Base-by-base conservation (phyloP, 1,284 basidiomycete species). In the Naganishia sp. region DNA sequence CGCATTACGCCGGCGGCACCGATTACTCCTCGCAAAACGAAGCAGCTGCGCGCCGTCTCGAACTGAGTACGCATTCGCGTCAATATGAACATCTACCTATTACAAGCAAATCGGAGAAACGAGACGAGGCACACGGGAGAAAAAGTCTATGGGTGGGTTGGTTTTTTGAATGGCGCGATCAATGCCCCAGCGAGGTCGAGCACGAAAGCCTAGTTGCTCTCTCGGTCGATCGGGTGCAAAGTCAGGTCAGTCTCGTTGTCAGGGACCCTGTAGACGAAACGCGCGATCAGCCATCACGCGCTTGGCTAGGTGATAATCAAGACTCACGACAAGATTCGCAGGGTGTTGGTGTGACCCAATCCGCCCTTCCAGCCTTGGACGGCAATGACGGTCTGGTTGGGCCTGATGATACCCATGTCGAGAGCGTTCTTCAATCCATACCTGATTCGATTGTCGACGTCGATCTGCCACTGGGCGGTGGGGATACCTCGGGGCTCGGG, bases 321-420 rank as follows among this genome's bases (percentile, higher is more conserved):
- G 15, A 66, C 71, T 61, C 42, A 72, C 70, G 75, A 77, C 65
- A 80, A 73, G 71, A 81, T 80, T 62, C 80, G 75, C 65, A 81
- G 74, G 49, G 80, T 81, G 78, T 81, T 81, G 74, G 78, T 80
- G 83, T 96, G 92, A 51, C 94, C 94, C 66, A 95, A 86, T 71
- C 96, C 95, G 63, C 93, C 93, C 83, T 95, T 94, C 95, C 95
- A 99, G 57, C 96, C 96, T 81, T 99, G 96, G 11, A 99, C 88
- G 57, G 95, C 95, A 73, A 99, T 86, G 75, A 99, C 86, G 23
- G 93, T 93, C 66, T 88, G 88, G 66, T 94, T 93, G 65, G 92
- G 87, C 79, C 88, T 87, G 83, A 99, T 88, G 78, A 99, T 87
- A 71, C 90, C 89, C 76, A 99, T 82, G 45, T 83, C 84, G 57